phyloP scores from a whole-genome alignment of 208 protist genomes.

The Acanthamoeba lenticulata region DNA sequence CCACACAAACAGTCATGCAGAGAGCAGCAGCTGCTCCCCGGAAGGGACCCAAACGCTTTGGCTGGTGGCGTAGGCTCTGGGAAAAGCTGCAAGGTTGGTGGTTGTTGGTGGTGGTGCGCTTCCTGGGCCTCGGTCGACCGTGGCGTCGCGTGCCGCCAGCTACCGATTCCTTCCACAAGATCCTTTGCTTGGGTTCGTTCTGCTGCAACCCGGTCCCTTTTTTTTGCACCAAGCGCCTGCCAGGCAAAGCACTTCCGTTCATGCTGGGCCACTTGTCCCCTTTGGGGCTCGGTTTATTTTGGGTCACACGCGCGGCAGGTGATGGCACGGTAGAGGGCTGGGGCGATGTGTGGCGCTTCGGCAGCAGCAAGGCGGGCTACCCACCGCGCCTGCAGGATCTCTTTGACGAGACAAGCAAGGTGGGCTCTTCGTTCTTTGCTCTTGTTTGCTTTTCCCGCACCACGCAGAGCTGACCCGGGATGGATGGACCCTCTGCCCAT shows the following conservation, averaged over 20 bases:
- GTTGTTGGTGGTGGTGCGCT: background rate
- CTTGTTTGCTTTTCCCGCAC: background rate
- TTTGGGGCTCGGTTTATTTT: background rate
- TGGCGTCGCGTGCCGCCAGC: background rate
- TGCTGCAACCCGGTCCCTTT: too few relatives aligned
- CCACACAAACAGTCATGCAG: too few relatives aligned
- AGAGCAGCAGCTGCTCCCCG: background rate
- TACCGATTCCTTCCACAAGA: background rate
- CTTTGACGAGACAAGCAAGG: background rate
- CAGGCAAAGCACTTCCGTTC: too few relatives aligned
- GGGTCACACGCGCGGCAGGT: background rate
- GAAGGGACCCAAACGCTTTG: background rate
- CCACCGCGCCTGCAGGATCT: background rate
- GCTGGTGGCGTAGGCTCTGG: background rate
- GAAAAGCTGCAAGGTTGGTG: conserved; percentile 2
- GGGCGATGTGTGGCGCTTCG: background rate
- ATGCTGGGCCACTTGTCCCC: too few relatives aligned
- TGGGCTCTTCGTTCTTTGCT: background rate
- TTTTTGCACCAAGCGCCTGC: background rate
- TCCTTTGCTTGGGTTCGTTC: background rate
- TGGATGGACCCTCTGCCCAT: too few relatives aligned
- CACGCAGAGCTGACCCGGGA: background rate
- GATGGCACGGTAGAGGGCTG: background rate
- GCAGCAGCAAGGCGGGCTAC: background rate
- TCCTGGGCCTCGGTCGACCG: background rate